Conservation (phyloP, 148 eudicot genomes). For the Beta vulgaris region DNA sequence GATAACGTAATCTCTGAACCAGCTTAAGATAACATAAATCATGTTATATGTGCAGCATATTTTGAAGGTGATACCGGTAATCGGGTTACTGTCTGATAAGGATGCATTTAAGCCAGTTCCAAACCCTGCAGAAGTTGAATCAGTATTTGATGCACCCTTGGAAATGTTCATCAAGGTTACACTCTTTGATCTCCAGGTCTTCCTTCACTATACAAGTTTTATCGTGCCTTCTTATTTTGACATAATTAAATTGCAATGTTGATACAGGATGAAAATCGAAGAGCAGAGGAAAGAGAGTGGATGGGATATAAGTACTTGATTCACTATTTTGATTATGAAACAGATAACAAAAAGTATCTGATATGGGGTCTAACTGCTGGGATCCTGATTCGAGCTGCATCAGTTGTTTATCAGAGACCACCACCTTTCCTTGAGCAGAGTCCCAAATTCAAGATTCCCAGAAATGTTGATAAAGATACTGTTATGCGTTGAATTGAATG, state of each 20-base stretch:
- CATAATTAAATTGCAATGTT: slow-evolving; percentile 11
- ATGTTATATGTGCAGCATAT: slow-evolving; percentile 39
- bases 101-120: slow-evolving; percentile 57
- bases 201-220: background rate
- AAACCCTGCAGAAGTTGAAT: slow-evolving; percentile 72
- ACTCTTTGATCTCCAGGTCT: background rate
- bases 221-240: background rate
- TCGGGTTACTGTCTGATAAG: slow-evolving; percentile 47
- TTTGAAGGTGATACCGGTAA: slow-evolving; percentile 42
- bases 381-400: slow-evolving; percentile 82
- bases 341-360: slow-evolving; percentile 45
- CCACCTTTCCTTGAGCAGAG: slow-evolving; percentile 72
- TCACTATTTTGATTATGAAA: slow-evolving; percentile 73
- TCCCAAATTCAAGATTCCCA: slow-evolving; percentile 59
- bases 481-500: slow-evolving; percentile 38
- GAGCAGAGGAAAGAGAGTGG: slow-evolving; percentile 80
- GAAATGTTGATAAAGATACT: slow-evolving; percentile 38
- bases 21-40: slow-evolving; percentile 9
- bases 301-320: slow-evolving; percentile 71
- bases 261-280: slow-evolving; percentile 67
- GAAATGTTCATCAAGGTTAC: slow-evolving; percentile 72
- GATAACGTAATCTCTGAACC: background rate
- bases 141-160: slow-evolving; percentile 82
- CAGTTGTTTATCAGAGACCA: slow-evolving; percentile 70
- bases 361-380: slow-evolving; percentile 96